Evolutionary conservation across 176 grass and related monocot genomes (phyloP), one percentile per base, ranked within the genome.

Genomic region (Avena insularis): DNA sequence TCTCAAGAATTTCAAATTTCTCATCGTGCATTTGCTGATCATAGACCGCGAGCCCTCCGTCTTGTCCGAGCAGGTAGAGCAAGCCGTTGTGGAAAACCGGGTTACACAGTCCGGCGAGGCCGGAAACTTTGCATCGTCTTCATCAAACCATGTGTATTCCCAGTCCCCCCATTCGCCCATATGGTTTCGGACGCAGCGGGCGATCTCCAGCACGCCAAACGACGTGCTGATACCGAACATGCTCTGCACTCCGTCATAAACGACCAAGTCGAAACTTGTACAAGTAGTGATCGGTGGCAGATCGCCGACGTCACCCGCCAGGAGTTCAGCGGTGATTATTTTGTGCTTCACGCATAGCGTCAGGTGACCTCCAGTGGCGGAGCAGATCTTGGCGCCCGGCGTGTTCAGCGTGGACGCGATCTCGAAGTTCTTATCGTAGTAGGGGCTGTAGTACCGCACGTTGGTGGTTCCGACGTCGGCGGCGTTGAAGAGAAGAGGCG

Each of bases 401-500:
- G n/a, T 4, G 0, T n/a, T 55, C 0, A 84, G 82, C 4, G 51
- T 78, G 23, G 47, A 0, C 20, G 31, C n/a, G 9, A 79, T 3
- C 75, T 89, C 87, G 6, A 89, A 89, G 10, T 63, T 89, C 17
- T 79, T 89, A 50, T 79, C 33, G 40, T 62, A 71, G 8, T 63
- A 84, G 15, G 74, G 87, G 25, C 81, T 84, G 23, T 89, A 89
- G 87, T 60, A 84, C 12, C 81, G 73, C 8, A 72, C 12, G 33
- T 60, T 66, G 50, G 81, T 61, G 0, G 80, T 35, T 35, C 46
- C 9, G 46, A 8, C 46, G 46, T 47, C 7, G 46, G 46, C 46
- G 46, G 46, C 1, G 9, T 47, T 47, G 46, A 47, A 47, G 46
- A 47, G 46, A 8, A 47, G 46, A 47, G 46, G 46, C 46, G 9